Percentiles rank a stretch among this genome's conserved stretches.
Evolutionary conservation across 768 basidiomycete species (phyloP).

Genomic region (Austroboletus festivus): DNA sequence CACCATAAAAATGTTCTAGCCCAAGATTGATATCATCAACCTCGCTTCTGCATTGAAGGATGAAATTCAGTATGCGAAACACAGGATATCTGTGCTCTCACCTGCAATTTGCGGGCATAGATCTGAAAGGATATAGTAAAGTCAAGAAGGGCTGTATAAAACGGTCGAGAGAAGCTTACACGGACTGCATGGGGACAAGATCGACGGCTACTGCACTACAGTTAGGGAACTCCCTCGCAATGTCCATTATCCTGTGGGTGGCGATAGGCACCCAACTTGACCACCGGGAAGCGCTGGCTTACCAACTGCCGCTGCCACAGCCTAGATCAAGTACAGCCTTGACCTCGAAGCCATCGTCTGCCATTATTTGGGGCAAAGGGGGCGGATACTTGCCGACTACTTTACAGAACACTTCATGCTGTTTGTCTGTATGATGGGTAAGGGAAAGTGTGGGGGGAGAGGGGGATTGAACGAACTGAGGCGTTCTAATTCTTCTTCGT

Average conservation of each 20-base stretch:
- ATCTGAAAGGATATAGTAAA: constrained; percentile 42
- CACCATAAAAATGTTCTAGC: constrained; percentile 75
- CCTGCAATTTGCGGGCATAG: constrained; percentile 72
- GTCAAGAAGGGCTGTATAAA: constrained; percentile 17
- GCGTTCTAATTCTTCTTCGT: constrained; percentile 71
- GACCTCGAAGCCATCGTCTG: constrained; percentile 52
- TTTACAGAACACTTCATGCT: constrained; percentile 62
- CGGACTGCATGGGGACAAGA: constrained; percentile 73
- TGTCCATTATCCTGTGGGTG: constrained; percentile 64
- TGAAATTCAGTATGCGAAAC: constrained; percentile 4
- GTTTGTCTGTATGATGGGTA: constrained; percentile 42
- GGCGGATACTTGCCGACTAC: constrained; percentile 68
- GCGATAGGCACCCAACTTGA: constrained; percentile 7
- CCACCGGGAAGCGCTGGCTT: constrained; percentile 12
- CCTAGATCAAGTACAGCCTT: constrained; percentile 74
- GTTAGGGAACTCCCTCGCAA: constrained; percentile 69
- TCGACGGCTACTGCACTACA: constrained; percentile 72
- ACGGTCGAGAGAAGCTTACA: constrained; percentile 41
- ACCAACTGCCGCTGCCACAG: constrained; percentile 80
- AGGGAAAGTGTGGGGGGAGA: constrained; percentile 9
- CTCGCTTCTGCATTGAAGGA: constrained; percentile 54
- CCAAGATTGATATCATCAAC: constrained; percentile 85
- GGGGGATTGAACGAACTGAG: constrained; percentile 45
- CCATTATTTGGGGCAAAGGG: constrained; percentile 55
- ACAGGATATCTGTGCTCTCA: constrained; percentile 26